Evolutionary conservation across 2,329 filamentous ascomycete species (phyloP), one percentile per base, ranked within the genome.

Genomic region (Pestalotiopsis sp.): DNA sequence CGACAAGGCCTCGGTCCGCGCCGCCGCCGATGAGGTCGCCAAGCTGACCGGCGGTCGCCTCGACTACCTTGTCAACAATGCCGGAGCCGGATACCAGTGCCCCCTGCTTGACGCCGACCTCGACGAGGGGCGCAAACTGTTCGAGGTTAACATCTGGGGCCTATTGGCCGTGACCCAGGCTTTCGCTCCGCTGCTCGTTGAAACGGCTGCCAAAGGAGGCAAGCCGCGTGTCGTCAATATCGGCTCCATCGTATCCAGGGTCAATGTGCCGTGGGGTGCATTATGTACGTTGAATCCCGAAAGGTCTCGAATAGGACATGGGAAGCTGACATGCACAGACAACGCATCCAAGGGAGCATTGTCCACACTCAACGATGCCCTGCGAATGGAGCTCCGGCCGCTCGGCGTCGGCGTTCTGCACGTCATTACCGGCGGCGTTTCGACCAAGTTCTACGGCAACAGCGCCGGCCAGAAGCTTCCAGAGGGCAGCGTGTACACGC

Each of bases 31-130:
- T 4, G 69, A 73, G 17, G 77, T 85, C 52, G 68, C 74, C 2
- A 67, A 70, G 9, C 73, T 77, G 11, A 81, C 81, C 0, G 80
- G 76, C 49, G 79, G 80, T 20, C 78, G 74, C 23, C 73, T 85
- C 13, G 81, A 85, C 69, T 78, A 84, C 49, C 77, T 85, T 17
- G 75, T 84, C 70, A 84, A 84, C 72, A 83, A 84, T 72, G 81
- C 83, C 1, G 83, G 78, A 14, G 71, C 74, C 56, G 76, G 76
- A 52, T 76, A 76, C 63, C 66, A 71, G 2, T 74, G 78, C 70
- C 78, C 80, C 12, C 67, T 81, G 0, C 68, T 79, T 20, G 81
- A 83, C 69, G 72, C 74, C n/a, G 70, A 75, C 13, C 27, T 80
- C 5, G 70, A 73, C 45, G 75, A 76, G n/a, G 76, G 78, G 4